Evolutionary conservation across 1,139 yeast species (phyloP).

Genomic region (Candida tropicalis): DNA sequence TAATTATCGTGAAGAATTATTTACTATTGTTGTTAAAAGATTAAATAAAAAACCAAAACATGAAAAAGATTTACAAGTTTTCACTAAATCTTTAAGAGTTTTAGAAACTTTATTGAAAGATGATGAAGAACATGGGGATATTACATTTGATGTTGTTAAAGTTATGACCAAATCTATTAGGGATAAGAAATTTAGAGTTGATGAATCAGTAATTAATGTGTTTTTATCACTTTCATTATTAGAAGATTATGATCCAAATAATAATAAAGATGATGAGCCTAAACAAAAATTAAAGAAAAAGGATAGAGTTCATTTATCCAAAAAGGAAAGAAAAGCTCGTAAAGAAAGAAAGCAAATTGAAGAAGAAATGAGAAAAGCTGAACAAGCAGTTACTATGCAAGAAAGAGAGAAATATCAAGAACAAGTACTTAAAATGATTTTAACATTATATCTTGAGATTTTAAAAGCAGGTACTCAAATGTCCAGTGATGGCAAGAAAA

Average conservation of each 20-base stretch:
- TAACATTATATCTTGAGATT: conserved; percentile 76
- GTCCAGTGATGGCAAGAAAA: conserved; percentile 35
- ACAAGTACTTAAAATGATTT: conserved; percentile 71
- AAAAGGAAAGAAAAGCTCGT: conserved; percentile 82
- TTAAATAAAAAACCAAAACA: conserved; percentile 56
- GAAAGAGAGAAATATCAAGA: conserved; percentile 86
- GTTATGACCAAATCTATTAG: conserved; percentile 69
- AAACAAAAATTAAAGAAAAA: conserved; percentile 68
- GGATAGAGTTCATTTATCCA: conserved; percentile 85
- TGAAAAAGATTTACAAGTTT: conserved; percentile 50
- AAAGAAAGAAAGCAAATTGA: conserved; percentile 87
- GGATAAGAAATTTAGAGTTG: conserved; percentile 76
- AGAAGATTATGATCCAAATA: conserved; percentile 76
- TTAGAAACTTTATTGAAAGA: conserved; percentile 65
- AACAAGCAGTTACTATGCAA: conserved; percentile 81
- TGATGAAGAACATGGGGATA: conserved; percentile 79
- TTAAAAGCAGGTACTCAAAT: conserved; percentile 51
- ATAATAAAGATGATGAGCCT: conserved; percentile 46
- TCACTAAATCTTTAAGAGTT: conserved; percentile 61
- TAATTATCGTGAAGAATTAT: conserved; percentile 74
- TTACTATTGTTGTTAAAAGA: conserved; percentile 67
- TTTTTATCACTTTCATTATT: conserved; percentile 73
- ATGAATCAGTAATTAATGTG: conserved; percentile 77
- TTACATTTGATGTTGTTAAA: conserved; percentile 73
- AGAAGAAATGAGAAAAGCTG: conserved; percentile 85